Percentiles rank a stretch among this genome's conserved stretches.
Conservation (phyloP, 1,139 yeast species). For the Kazachstania sp. region DNA sequence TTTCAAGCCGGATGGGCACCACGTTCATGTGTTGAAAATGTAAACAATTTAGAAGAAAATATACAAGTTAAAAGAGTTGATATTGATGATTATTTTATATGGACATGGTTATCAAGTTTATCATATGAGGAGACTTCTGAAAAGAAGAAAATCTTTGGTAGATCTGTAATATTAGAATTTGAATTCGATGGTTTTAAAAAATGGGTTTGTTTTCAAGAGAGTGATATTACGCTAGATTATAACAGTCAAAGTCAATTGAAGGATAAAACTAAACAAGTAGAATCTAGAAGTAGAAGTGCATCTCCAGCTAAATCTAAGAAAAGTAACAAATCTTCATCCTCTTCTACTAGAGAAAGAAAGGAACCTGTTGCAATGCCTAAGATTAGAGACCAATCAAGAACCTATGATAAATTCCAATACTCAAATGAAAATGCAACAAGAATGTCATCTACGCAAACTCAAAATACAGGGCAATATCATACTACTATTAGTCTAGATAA, state of each 20-base stretch:
- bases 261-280: slow-evolving; percentile 4
- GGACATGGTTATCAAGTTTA: slow-evolving; percentile 82
- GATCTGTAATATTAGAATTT: slow-evolving; percentile 68
- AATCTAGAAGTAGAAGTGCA: background rate
- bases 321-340: background rate
- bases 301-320: slow-evolving; percentile 3
- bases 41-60: slow-evolving; percentile 11
- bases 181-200: slow-evolving; percentile 66
- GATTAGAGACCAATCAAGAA: slow-evolving; percentile 12
- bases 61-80: slow-evolving; percentile 54
- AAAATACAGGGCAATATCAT: slow-evolving; percentile 14
- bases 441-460: slow-evolving; percentile 2
- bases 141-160: slow-evolving; percentile 65
- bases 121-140: slow-evolving; percentile 65
- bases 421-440: slow-evolving; percentile 10
- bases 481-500: slow-evolving; percentile 21
- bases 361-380: slow-evolving; percentile 3
- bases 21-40: slow-evolving; percentile 8
- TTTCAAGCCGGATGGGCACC: slow-evolving; percentile 35
- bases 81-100: slow-evolving; percentile 77
- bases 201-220: slow-evolving; percentile 76
- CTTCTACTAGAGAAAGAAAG: background rate
- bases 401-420: slow-evolving; percentile 22
- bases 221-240: slow-evolving; percentile 40
- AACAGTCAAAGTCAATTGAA: slow-evolving; percentile 20